phyloP scores from a whole-genome alignment of 331 rosid genomes.

The Pyracantha coccinea region DNA sequence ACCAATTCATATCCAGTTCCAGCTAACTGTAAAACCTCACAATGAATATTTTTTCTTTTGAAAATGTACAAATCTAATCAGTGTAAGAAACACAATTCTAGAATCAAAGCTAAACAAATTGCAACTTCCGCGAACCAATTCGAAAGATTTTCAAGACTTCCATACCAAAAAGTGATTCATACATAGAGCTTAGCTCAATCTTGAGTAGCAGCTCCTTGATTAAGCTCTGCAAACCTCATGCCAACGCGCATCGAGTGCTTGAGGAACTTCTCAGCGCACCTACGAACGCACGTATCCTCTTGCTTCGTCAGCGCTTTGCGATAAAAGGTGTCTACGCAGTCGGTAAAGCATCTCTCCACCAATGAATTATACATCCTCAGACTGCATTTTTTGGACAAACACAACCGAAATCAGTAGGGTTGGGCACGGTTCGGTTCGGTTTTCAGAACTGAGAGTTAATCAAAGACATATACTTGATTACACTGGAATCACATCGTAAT shows the following conservation, averaged over 20 bases:
- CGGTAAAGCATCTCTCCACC: conserved; percentile 69
- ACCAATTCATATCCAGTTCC: not conserved
- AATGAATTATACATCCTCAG: conserved; percentile 73
- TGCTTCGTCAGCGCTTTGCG: conserved; percentile 63
- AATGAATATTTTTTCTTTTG: not conserved
- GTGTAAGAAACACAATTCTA: not conserved
- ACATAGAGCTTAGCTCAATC: conserved; percentile 12
- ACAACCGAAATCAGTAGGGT: not conserved
- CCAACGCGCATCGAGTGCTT: conserved; percentile 49
- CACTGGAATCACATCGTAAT: not conserved
- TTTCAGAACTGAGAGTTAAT: no score
- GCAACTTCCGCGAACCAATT: not conserved
- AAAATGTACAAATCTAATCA: not conserved
- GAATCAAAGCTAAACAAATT: not conserved
- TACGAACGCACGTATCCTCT: conserved; percentile 76
- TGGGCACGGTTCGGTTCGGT: no score
- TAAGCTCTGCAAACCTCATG: conserved; percentile 49
- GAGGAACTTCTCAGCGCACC: conserved; percentile 80
- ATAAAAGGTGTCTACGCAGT: conserved; percentile 52
- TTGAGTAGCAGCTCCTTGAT: conserved; percentile 41
- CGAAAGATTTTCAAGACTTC: not conserved
- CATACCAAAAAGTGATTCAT: not conserved
- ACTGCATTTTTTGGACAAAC: conserved; percentile 34
- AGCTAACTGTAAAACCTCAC: not conserved
- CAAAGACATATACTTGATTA: not conserved